These are phyloP conservation scores for Delitschia confertaspora DNA, from an alignment of 495 filamentous ascomycete genomes.

Conservation along the genomic window DNA sequence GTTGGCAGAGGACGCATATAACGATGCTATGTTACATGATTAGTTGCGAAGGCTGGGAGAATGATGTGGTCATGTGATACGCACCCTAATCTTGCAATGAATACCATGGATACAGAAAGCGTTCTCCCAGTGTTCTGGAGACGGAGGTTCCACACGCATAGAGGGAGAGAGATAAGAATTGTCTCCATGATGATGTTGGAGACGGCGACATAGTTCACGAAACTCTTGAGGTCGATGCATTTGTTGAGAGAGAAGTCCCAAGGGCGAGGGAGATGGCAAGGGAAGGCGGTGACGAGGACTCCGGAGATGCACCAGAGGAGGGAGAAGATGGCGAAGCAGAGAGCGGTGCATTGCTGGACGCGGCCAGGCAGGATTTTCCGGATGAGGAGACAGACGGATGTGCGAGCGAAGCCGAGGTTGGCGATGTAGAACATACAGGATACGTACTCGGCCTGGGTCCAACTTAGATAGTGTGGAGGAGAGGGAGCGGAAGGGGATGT, in stretches of 20 bases:
- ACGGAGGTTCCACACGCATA: slow-evolving; percentile 24
- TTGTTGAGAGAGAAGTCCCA: slow-evolving; percentile 11
- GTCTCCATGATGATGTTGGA: slow-evolving; percentile 19
- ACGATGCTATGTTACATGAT: slow-evolving; percentile 9
- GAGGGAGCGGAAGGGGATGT: background rate
- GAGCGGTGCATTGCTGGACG: background rate
- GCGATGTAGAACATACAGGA: slow-evolving; percentile 21
- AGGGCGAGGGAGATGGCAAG: slow-evolving; percentile 13
- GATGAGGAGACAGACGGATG: slow-evolving; percentile 21
- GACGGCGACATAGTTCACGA: slow-evolving; percentile 18
- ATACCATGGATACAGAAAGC: slow-evolving; percentile 15
- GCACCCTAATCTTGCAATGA: slow-evolving; percentile 13
- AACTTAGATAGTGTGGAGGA: background rate
- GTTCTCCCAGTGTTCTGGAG: slow-evolving; percentile 10
- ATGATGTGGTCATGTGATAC: too few species aligned
- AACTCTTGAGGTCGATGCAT: slow-evolving; percentile 12
- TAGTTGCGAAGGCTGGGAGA: background rate
- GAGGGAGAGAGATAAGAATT: slow-evolving; percentile 18
- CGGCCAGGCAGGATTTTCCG: slow-evolving; percentile 16
- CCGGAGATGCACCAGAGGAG: slow-evolving; percentile 25
- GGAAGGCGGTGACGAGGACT: slow-evolving; percentile 43
- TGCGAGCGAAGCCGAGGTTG: slow-evolving; percentile 21
- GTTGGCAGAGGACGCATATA: slow-evolving; percentile 5
- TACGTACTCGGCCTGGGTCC: slow-evolving; percentile 18
- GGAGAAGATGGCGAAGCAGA: slow-evolving; percentile 16